phyloP scores from a whole-genome alignment of 1,139 yeast genomes.

The Taphrina pruni region DNA sequence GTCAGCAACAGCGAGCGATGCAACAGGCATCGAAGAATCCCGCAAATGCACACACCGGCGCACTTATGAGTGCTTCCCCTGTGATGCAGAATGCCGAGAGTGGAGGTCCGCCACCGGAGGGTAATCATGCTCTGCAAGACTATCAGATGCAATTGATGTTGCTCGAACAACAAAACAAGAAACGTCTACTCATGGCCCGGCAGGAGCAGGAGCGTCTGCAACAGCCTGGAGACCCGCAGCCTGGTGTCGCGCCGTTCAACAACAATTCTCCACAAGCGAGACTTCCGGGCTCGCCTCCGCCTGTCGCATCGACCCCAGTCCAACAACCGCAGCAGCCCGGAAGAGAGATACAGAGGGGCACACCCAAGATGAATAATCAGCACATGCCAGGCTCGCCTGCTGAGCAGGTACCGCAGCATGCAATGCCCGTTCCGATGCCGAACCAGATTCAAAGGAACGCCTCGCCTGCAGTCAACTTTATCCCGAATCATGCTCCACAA shows the following conservation, averaged over 20 bases:
- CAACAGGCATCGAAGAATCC: slow-evolving; percentile 47
- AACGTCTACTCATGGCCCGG: slow-evolving; percentile 56
- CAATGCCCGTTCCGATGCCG: slow-evolving; percentile 34
- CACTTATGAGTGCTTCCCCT: slow-evolving; percentile 35
- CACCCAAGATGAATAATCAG: slow-evolving; percentile 50
- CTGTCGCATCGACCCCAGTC: too few relatives aligned
- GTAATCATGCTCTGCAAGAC: slow-evolving; percentile 61
- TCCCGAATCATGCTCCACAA: slow-evolving; percentile 43
- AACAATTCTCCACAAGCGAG: slow-evolving; percentile 42
- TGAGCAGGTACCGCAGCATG: slow-evolving; percentile 79
- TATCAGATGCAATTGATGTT: slow-evolving; percentile 77
- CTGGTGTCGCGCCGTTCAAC: slow-evolving; percentile 33
- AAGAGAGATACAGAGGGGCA: slow-evolving; percentile 46
- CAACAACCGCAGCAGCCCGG: slow-evolving; percentile 36
- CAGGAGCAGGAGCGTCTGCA: slow-evolving; percentile 49
- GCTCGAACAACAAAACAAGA: slow-evolving; percentile 73
- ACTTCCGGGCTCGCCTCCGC: slow-evolving; percentile 44
- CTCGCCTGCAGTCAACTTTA: slow-evolving; percentile 42
- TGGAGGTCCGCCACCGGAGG: slow-evolving; percentile 35
- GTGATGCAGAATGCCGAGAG: slow-evolving; percentile 37
- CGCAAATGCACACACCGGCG: slow-evolving; percentile 16
- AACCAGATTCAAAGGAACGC: slow-evolving; percentile 37
- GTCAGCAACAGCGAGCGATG: slow-evolving; percentile 48
- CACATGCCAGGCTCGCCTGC: slow-evolving; percentile 50
- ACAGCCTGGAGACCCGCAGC: slow-evolving; percentile 39